phyloP scores from a whole-genome alignment of 208 protist species.

The Phytomonas sp. region DNA sequence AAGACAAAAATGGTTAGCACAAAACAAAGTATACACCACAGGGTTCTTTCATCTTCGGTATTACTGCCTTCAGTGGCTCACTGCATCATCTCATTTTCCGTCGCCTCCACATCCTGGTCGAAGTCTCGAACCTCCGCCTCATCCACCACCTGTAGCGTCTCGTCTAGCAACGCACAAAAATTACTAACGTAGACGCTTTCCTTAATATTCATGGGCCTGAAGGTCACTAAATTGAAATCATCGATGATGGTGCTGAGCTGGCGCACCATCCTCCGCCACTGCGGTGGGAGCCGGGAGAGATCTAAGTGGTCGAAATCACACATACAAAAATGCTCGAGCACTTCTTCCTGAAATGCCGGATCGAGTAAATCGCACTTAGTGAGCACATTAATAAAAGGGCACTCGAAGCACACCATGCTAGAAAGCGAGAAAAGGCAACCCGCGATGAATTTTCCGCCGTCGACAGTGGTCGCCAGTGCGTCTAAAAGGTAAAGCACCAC shows the following conservation, averaged over 20 bases:
- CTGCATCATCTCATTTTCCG: background rate
- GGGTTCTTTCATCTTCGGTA: background rate
- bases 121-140: constrained; percentile 80
- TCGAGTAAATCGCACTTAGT: constrained; percentile 86
- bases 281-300: constrained; percentile 44
- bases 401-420: constrained; percentile 89
- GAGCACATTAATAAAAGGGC: constrained; percentile 87
- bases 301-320: constrained; percentile 87
- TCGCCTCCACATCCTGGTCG: constrained; percentile 25
- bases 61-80: background rate
- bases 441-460: constrained; percentile 87
- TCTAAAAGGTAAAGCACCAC: constrained; percentile 85
- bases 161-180: constrained; percentile 64
- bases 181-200: constrained; percentile 61
- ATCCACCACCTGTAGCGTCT: constrained; percentile 80
- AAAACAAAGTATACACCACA: background rate
- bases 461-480: constrained; percentile 67
- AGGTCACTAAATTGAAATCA: constrained; percentile 81
- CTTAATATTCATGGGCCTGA: constrained; percentile 73
- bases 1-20: background rate
- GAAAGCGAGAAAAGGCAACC: constrained; percentile 85
- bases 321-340: constrained; percentile 77
- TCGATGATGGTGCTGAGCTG: constrained; percentile 52
- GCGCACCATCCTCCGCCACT: constrained; percentile 63
- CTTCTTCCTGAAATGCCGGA: constrained; percentile 53